A percentile compares a stretch with the other conserved stretches of the same genome.
Conservation (phyloP, 768 basidiomycete species). For the Mycena chlorophos region DNA sequence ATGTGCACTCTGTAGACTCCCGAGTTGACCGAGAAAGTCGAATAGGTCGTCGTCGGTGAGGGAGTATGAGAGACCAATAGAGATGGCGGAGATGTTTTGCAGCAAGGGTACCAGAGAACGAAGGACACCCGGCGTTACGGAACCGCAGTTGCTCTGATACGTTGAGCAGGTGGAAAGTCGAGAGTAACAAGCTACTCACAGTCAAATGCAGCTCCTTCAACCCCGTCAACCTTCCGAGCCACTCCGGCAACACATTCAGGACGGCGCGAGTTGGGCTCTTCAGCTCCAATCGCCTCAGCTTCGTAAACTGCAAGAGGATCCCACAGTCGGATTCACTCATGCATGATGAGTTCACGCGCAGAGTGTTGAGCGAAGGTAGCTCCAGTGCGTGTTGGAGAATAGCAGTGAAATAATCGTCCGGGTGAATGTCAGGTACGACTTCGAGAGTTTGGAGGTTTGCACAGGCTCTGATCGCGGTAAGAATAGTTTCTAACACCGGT, state of each 20-base stretch:
- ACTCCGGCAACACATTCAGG: constrained; percentile 40
- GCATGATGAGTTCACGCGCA: constrained; percentile 41
- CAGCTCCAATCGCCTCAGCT: constrained; percentile 34
- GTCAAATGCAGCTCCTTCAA: constrained; percentile 40
- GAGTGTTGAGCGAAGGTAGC: constrained; percentile 24
- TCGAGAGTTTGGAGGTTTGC: constrained; percentile 34
- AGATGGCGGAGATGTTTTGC: constrained; percentile 36
- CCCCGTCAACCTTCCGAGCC: constrained; percentile 9
- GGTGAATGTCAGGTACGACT: constrained; percentile 36
- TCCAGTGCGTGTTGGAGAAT: constrained; percentile 27
- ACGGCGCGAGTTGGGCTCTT: constrained; percentile 41
- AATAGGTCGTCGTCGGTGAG: constrained; percentile 56
- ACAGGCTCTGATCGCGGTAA: constrained; percentile 25
- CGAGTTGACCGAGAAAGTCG: constrained; percentile 43
- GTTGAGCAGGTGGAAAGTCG: neutral
- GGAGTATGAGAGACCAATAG: constrained; percentile 60
- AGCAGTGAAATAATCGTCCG: constrained; percentile 35
- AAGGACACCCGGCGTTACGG: constrained; percentile 61
- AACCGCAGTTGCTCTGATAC: constrained; percentile 58
- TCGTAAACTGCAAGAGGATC: constrained; percentile 29
- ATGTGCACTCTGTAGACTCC: constrained; percentile 38
- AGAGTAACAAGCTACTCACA: constrained; percentile 30
- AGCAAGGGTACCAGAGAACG: constrained; percentile 44
- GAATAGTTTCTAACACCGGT: neutral
- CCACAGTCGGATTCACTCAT: constrained; percentile 32